Evolutionary conservation across 1,139 yeast species (phyloP), one percentile per base, ranked within the genome.

Genomic region (Suhomyces yuchorum): DNA sequence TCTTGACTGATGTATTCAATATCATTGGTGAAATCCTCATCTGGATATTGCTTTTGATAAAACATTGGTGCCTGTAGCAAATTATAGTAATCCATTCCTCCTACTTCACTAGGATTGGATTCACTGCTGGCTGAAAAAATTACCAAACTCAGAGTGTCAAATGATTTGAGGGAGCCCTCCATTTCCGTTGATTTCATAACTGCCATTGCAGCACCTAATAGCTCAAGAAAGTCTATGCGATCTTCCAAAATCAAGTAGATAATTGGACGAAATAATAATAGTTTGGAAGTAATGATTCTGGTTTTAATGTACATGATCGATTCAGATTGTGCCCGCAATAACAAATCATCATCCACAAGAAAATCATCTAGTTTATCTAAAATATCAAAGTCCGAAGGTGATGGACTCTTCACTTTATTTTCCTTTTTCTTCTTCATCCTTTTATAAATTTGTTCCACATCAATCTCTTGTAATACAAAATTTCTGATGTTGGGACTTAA

Each of bases 281-380:
- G 49, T 42, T 71, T 71, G 22, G 77, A 71, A 3, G 61, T 50
- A 8, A 73, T 47, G 8, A 73, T 63, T 42, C 78, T 56, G 1
- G 77, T 71, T 50, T 73, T 73, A 43, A 72, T 71, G 54, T 62
- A 73, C 67, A 73, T 70, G 24, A 73, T 66, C 8, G 70, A 59
- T 51, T 73, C 77, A 1, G 73, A 68, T 54, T 71, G 76, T 1
- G 73, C 67, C 35, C 66, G 63, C 38, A 70, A 55, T 37, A 71
- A 55, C 39, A 70, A 53, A 45, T 70, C 73, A 42, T 70, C 73
- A 49, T 70, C 73, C 19, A 70, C 61, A 32, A 69, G 56, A 47
- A 66, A 71, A 47, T 70, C 75, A 38, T 69, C 73, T 41, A 71
- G 30, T 20, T 56, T 54, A 40, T 63, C 65, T 14, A 61, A 55